Evolutionary conservation across 2,329 filamentous ascomycete genomes (phyloP), one percentile per base, ranked within the genome.

Genomic region (Cladosporium sp.): DNA sequence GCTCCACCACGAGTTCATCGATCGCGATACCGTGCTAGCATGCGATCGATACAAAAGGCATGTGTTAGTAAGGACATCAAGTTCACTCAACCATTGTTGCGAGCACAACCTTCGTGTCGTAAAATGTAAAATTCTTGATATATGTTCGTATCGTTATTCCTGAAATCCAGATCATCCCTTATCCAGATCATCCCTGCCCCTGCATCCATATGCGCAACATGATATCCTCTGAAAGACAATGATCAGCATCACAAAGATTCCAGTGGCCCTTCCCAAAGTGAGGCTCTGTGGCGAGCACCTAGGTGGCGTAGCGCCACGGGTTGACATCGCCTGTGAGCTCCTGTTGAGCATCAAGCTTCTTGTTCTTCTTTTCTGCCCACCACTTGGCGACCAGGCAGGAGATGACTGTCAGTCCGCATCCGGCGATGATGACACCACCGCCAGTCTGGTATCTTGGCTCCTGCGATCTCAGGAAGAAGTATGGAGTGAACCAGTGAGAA

Each of bases 361-460:
- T 65, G 46, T 68, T 68, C 58, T 66, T 68, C 30, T 36, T 51
- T 43, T 56, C 56, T n/a, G 64, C 53, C 66, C 66, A 68, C 60
- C 61, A 66, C 46, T 58, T 61, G 21, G 66, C 65, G 14, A 66
- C 51, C 39, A 66, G 30, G 32, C 64, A 64, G 23, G 66, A 66
- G 21, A 63, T 46, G 36, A 66, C 60, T 18, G 61, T 64, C 66
- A 68, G 63, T 7, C 64, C 66, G 54, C 66, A 69, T 13, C 64
- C 66, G 25, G 58, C 66, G 34, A 66, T 66, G 23, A 67, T 67
- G 13, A 54, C 64, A 25, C 66, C 67, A 14, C 67, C 66, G 25
- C 67, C 67, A 25, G 48, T 63, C 51, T 65, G 66, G 43, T 69
- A 66, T 46, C 64, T 64, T 4, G 67, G 67, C 58, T 67, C 67